Evolutionary conservation across 768 basidiomycete genomes (phyloP), one percentile per base, ranked within the genome.

Genomic region (Lentinula raphanica): DNA sequence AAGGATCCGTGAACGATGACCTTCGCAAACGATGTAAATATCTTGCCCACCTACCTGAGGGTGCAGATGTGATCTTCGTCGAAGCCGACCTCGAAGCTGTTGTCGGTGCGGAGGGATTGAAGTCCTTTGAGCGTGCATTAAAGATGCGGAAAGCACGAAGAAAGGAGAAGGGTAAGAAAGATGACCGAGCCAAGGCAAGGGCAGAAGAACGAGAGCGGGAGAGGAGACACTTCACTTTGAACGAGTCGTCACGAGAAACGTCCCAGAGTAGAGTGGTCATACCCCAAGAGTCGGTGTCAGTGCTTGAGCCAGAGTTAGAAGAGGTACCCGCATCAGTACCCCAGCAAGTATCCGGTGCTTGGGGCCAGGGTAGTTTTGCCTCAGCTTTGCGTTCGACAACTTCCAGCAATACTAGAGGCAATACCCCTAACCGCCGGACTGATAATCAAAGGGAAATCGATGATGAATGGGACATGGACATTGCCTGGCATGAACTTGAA

Each of bases 21-120:
- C 77, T 99, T 27, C 86, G 95, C 49, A 91, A 93, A 71, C 87
- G 95, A 31, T 98, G 93, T 78, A 96, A 95, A 69, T 98, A 98
- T 70, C 87, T 99, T 60, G 85, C 85, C 3, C 95, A 98, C 71
- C 79, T 98, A 64, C 92, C 95, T 1, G 87, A 92, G 58, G 87
- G 92, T 44, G 87, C 92, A 36, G 95, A 98, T 66, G 92, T 98
- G 45, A 88, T 94, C 23, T 98, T 98, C 71, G 76, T 98, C 55
- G 95, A 99, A 71, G 85, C 92, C 7, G 88, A 96, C 67, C 74
- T 98, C 17, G 77, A 81, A 58, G 77, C 76, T 6, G 89, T 95
- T 35, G 90, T 98, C 19, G 89, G 92, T 29, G 66, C 68, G 13
- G 87, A 87, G 11, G 86, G 88, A 0, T 69, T 98, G 56, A 87